phyloP scores from a whole-genome alignment of 2,329 filamentous ascomycete genomes.

The Monilinia aucupariae region DNA sequence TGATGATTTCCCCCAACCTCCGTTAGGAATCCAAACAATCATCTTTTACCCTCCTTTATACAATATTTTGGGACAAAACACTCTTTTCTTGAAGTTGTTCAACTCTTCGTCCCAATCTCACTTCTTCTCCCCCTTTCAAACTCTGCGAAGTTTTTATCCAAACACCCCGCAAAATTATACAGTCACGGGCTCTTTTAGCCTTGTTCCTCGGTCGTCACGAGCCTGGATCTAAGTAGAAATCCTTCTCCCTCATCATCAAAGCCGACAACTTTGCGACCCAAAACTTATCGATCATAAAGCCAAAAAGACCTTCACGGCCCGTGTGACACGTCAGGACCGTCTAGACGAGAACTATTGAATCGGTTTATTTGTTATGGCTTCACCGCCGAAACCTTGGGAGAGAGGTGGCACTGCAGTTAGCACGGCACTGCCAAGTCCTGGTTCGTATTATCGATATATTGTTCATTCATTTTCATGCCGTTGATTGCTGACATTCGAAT shows the following conservation, averaged over 20 bases:
- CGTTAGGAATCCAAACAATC: background rate
- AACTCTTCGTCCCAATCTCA: background rate
- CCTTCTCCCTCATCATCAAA: background rate
- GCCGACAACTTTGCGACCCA: background rate
- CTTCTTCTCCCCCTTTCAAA: background rate
- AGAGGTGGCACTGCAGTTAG: slow-evolving; percentile 46
- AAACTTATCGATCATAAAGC: background rate
- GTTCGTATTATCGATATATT: slow-evolving; percentile 24
- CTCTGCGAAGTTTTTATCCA: background rate
- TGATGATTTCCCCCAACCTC: slow-evolving; percentile 4
- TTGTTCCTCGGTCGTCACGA: background rate
- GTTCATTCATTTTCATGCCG: slow-evolving; percentile 14
- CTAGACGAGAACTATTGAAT: background rate
- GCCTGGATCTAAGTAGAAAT: slow-evolving; percentile 8
- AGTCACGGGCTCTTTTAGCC: slow-evolving; percentile 3
- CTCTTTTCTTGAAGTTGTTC: background rate
- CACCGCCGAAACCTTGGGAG: slow-evolving; percentile 98
- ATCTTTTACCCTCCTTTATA: background rate
- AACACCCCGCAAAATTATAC: background rate
- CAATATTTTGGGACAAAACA: no score
- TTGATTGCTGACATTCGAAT: slow-evolving; percentile 16
- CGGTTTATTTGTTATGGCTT: slow-evolving; percentile 49
- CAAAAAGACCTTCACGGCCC: background rate
- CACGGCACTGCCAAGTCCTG: slow-evolving; percentile 29
- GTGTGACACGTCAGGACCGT: background rate